phyloP scores from a whole-genome alignment of 139 green algal genomes.

The Haematococcus sp. region DNA sequence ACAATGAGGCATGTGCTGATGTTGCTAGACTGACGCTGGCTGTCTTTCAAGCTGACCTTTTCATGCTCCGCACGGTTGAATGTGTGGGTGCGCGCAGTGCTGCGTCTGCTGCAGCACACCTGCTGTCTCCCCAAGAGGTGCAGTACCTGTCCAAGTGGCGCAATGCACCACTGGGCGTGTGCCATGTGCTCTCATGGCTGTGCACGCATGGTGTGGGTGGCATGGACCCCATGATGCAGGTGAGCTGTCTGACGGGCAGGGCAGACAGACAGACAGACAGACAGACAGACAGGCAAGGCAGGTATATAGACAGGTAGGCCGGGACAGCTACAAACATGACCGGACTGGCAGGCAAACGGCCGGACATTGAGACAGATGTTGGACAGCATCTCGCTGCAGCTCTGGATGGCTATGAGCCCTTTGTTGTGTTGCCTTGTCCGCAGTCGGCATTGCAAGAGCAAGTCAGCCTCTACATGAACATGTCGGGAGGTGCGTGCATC shows the following conservation, averaged over 20 bases:
- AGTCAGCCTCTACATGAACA: conserved; percentile 38
- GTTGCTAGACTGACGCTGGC: no score
- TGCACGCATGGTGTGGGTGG: neutral
- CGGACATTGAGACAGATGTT: no score
- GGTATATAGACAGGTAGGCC: neutral
- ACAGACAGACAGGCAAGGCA: neutral
- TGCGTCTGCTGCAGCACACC: neutral
- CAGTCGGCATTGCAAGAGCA: conserved; percentile 19
- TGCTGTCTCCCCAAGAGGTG: conserved; percentile 1
- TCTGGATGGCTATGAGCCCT: no score
- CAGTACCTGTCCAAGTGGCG: conserved; percentile 24
- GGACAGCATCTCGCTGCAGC: no score
- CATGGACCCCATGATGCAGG: neutral
- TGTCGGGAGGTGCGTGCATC: conserved; percentile 14
- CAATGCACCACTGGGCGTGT: conserved; percentile 21
- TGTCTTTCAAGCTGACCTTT: no score
- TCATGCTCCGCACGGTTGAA: no score
- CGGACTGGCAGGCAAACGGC: no score
- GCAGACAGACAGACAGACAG: neutral
- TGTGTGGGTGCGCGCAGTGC: neutral
- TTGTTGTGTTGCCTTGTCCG: conserved; percentile 8
- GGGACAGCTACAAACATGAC: no score
- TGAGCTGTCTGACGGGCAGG: conserved; percentile 19
- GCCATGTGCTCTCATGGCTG: conserved; percentile 11
- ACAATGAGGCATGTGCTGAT: no score